These are phyloP conservation scores for Cercospora canescens DNA, from an alignment of 2,329 filamentous ascomycete species.

Conservation along the genomic window DNA sequence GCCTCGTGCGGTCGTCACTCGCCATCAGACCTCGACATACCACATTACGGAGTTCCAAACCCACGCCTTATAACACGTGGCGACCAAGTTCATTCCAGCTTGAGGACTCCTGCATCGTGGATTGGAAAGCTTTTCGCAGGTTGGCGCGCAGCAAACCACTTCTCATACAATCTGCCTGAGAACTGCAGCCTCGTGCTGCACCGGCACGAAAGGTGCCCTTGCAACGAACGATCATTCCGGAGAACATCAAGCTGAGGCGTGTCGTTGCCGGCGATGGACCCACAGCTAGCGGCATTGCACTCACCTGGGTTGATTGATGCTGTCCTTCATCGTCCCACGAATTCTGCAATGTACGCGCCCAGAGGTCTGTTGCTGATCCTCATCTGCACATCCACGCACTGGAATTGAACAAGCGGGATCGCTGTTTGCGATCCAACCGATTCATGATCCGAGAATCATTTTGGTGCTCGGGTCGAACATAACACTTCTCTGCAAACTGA, in stretches of 20 bases:
- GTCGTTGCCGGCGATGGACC: background rate
- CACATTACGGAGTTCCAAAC: background rate
- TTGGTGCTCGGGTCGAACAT: background rate
- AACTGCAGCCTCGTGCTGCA: background rate
- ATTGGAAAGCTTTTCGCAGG: no score
- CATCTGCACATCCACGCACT: background rate
- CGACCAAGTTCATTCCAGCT: no score
- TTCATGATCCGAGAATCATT: background rate
- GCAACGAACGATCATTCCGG: background rate
- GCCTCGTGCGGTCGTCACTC: background rate
- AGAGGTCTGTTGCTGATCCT: background rate
- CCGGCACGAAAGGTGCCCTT: background rate
- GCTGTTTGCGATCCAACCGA: background rate
- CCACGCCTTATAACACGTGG: background rate
- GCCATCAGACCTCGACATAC: background rate
- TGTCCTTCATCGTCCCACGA: background rate
- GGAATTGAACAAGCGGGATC: background rate
- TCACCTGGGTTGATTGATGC: background rate
- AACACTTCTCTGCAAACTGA: background rate
- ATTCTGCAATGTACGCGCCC: background rate
- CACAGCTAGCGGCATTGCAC: background rate
- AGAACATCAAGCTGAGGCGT: no score
- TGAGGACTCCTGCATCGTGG: no score
- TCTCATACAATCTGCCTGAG: background rate
- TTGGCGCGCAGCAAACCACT: no score